Evolutionary conservation across 345 rosid species (phyloP).

Genomic region (Aquilaria sinensis): DNA sequence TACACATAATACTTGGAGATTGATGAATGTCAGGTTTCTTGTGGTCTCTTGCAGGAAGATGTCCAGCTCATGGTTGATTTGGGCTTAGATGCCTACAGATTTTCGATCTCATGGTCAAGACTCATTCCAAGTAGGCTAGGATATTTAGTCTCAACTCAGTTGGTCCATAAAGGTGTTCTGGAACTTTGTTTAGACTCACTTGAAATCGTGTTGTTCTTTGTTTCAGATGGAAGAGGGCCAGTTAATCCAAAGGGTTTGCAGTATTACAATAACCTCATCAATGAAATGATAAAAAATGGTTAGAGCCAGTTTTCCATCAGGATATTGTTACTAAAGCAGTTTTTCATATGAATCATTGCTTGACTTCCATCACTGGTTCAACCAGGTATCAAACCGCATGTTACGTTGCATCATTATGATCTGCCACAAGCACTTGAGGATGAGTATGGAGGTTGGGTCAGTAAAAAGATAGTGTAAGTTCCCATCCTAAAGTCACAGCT

Average conservation of each 20-base stretch:
- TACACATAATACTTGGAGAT: neutral
- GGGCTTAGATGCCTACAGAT: conserved; percentile 65
- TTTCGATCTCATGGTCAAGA: conserved; percentile 79
- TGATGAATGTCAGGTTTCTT: neutral
- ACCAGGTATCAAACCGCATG: conserved; percentile 64
- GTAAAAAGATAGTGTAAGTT: conserved; percentile 40
- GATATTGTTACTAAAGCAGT: neutral
- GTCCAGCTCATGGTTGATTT: conserved; percentile 64
- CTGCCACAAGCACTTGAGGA: conserved; percentile 64
- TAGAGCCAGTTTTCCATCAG: neutral
- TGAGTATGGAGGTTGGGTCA: conserved; percentile 65
- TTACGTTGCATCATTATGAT: conserved; percentile 46
- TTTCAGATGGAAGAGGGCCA: conserved; percentile 54
- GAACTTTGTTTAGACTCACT: neutral
- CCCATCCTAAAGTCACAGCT: neutral
- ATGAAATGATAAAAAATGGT: conserved; percentile 45
- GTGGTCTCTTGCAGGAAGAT: conserved; percentile 50
- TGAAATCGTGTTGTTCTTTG: conserved; percentile 1
- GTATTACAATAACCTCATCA: conserved; percentile 53
- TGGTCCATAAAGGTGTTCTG: neutral
- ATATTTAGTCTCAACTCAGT: neutral
- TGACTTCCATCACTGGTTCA: neutral
- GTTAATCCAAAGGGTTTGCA: conserved; percentile 46
- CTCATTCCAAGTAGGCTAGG: conserved; percentile 52
- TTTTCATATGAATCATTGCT: neutral